These are phyloP conservation scores for Micractinium sp. DNA, from an alignment of 139 green algal species.

Conservation along the genomic window DNA sequence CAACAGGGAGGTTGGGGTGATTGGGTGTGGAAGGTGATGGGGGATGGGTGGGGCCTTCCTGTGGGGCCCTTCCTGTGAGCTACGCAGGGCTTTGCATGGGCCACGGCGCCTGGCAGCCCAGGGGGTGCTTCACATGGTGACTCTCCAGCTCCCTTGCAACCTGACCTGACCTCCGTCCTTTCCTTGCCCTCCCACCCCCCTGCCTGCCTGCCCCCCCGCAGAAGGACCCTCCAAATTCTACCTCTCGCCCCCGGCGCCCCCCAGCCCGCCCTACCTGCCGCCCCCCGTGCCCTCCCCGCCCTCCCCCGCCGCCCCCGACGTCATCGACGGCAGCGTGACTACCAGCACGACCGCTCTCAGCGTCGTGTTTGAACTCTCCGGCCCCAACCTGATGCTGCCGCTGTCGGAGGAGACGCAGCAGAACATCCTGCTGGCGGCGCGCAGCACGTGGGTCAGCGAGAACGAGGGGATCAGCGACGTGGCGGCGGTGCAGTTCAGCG, in stretches of 20 bases:
- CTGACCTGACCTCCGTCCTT: too few species aligned
- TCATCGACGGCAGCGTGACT: not conserved
- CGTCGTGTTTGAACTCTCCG: not conserved
- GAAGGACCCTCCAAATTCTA: not conserved
- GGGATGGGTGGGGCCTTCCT: too few species aligned
- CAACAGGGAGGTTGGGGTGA: too few species aligned
- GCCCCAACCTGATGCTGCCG: conserved; percentile 1
- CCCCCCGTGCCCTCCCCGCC: conserved; percentile 7
- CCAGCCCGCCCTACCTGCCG: too few species aligned
- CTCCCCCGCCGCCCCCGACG: not conserved
- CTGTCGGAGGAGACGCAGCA: not conserved
- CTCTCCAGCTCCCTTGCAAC: too few species aligned
- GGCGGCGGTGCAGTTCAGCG: not conserved
- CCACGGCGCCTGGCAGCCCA: too few species aligned
- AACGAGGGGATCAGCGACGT: not conserved
- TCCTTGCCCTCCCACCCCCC: not conserved
- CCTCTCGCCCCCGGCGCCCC: not conserved
- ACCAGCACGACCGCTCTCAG: not conserved
- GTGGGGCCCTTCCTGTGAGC: too few species aligned
- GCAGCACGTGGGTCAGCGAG: not conserved
- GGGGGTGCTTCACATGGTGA: too few species aligned
- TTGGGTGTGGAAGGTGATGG: too few species aligned
- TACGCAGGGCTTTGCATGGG: too few species aligned
- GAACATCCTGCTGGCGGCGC: not conserved
- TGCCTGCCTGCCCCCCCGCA: not conserved